Evolutionary conservation across 2,329 filamentous ascomycete species (phyloP), one percentile per base, ranked within the genome.

Genomic region (Coccinonectria pachysandricola): DNA sequence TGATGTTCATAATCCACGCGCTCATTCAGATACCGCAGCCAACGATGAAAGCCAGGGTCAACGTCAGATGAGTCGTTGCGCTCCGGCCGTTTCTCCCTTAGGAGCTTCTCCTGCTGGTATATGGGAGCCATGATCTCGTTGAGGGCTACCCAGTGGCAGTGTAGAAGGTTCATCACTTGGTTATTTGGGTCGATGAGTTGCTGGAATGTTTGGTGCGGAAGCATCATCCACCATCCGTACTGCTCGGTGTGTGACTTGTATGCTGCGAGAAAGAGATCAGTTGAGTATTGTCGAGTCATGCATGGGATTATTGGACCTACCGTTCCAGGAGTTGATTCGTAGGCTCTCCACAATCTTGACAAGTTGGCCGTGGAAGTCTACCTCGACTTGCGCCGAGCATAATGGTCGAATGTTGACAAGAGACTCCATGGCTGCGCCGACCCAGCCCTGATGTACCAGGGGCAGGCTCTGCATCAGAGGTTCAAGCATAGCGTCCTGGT

Each of bases 221-320:
- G 55, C 45, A 66, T 57, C 57, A 71, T 71, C 68, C 68, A 72
- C 68, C 68, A 73, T 4, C 45, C 56, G 42, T 68, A 71, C 39
- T 69, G 65, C 28, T 55, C 49, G 21, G 54, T 55, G 27, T 71
- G 56, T n/a, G 59, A 50, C 34, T 60, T 53, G 41, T 70, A 71
- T 10, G 66, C 68, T 68, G 19, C 4, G 8, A 11, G 9, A 5
- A 9, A 12, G 18, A 7, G 23, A 24, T 40, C 28, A 41, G 25
- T 21, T 24, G n/a, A 8, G 7, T 16, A 3, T 17, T n/a, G n/a
- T n/a, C n/a, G n/a, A 1, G 5, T 17, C 4, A 7, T 18, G 1
- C 12, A 14, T 3, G 12, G 6, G 6, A 8, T 9, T 7, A 7
- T 7, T 2, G 12, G 22, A 37, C 50, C 57, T 49, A 62, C 72